These are phyloP conservation scores for Omphalotus olearius DNA, from an alignment of 1,284 basidiomycete genomes.

Conservation along the genomic window DNA sequence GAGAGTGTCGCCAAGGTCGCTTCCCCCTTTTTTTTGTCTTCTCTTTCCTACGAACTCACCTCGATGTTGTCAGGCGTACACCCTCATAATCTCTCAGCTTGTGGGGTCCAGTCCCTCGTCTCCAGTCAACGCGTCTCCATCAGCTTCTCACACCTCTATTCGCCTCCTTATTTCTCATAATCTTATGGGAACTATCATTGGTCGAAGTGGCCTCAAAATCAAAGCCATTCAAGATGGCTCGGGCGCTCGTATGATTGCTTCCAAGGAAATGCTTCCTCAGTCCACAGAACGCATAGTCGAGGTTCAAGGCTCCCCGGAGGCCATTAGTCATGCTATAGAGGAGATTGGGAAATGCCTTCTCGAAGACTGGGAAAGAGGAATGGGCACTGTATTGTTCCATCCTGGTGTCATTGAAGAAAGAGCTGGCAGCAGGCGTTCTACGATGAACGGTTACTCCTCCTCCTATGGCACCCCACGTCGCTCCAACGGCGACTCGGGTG, in stretches of 20 bases:
- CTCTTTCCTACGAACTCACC: slow-evolving; percentile 12
- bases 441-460: slow-evolving; percentile 41
- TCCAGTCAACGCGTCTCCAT: slow-evolving; percentile 55
- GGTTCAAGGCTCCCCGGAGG: slow-evolving; percentile 89
- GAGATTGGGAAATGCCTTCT: slow-evolving; percentile 95
- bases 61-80: slow-evolving; percentile 69
- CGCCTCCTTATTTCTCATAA: slow-evolving; percentile 97
- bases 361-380: slow-evolving; percentile 94
- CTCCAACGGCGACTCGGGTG: slow-evolving; percentile 48
- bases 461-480: slow-evolving; percentile 48
- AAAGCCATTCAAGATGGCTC: slow-evolving; percentile 99
- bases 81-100: slow-evolving; percentile 91
- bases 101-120: slow-evolving; percentile 72
- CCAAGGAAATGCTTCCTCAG: slow-evolving; percentile 98
- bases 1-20: slow-evolving; percentile 90
- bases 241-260: slow-evolving; percentile 96
- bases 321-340: slow-evolving; percentile 87
- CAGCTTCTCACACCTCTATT: slow-evolving; percentile 82
- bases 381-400: slow-evolving; percentile 94
- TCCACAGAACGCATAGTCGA: slow-evolving; percentile 98
- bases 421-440: slow-evolving; percentile 43
- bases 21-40: slow-evolving; percentile 7
- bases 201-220: slow-evolving; percentile 95
- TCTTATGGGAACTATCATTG: slow-evolving; percentile 99
- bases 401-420: slow-evolving; percentile 83